Evolutionary conservation across 1,139 yeast genomes (phyloP), one percentile per base, ranked within the genome.

Genomic region (Candida dubliniensis): DNA sequence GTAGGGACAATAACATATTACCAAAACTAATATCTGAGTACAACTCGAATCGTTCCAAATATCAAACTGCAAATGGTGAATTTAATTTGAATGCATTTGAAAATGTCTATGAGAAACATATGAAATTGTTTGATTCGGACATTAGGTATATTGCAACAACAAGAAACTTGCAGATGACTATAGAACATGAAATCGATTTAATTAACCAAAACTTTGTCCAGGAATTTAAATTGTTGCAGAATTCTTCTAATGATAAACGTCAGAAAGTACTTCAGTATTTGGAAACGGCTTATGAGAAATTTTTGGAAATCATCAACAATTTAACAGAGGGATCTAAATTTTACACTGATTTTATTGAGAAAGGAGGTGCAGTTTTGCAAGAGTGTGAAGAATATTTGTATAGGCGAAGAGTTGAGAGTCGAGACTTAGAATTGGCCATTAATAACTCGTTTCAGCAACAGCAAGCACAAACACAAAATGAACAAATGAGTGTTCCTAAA

Each of bases 251-350:
- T 50, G 58, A 30, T 45, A 63, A 67, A 24, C 65, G 91, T 30
- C 78, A 76, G 43, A 66, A 67, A 29, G 76, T 77, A 1, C 61
- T 87, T 36, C 83, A 80, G 45, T 65, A 63, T 2, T 60, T 87
- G 25, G 87, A 84, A 46, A 61, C 67, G 2, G 81, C 79, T 0
- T 81, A 74, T 54, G 62, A 71, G 27, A 75, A 77, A 47, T 87
- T 72, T 55, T 60, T 71, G 35, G 89, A 83, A 53, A 67, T 88
- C 7, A 61, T 76, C 15, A 66, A 74, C 13, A 86, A 87, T 55
- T 60, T 89, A 34, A 76, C 76, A 33, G 87, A 86, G 53, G 97
- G 96, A 0, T 58, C 79, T 0, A 74, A 74, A 45, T 90, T 89
- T 59, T 90, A 90, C 63, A 73, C 73, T 41, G 85, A 82, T 44